phyloP scores from a whole-genome alignment of 2,329 filamentous ascomycete genomes.

The Zymoseptoria tritici region DNA sequence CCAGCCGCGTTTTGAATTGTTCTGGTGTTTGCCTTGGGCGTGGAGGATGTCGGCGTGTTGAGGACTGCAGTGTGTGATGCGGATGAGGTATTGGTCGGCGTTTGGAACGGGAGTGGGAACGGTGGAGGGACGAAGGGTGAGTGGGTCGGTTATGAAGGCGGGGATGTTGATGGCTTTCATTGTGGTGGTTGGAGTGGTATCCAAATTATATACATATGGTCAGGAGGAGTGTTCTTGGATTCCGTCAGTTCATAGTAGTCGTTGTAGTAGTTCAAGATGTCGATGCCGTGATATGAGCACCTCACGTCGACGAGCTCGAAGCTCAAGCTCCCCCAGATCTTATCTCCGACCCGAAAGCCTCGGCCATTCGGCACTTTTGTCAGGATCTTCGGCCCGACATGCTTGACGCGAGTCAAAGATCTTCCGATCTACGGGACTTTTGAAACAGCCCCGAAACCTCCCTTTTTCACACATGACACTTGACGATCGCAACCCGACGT shows the following conservation, averaged over 20 bases:
- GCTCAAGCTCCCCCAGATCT: neutral
- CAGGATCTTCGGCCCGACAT: neutral
- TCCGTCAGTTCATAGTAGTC: no score
- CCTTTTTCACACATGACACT: neutral
- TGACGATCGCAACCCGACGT: neutral
- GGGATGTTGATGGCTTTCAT: constrained; percentile 36
- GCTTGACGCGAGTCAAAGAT: neutral
- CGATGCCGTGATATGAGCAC: no score
- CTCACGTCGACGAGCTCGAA: no score
- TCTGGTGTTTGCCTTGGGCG: constrained; percentile 53
- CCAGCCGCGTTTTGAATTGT: constrained; percentile 40
- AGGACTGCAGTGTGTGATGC: constrained; percentile 49
- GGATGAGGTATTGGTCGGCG: constrained; percentile 37
- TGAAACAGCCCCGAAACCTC: neutral
- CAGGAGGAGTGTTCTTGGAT: no score
- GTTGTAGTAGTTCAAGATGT: no score
- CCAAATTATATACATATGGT: no score
- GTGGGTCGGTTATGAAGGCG: constrained; percentile 29
- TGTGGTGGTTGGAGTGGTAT: no score
- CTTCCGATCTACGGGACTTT: neutral
- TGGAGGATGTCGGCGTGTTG: constrained; percentile 58
- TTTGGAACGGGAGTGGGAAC: constrained; percentile 30
- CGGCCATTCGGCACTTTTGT: neutral
- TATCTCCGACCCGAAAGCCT: neutral
- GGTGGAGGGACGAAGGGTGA: constrained; percentile 22